A percentile compares a stretch with the other conserved stretches of the same genome.
These are phyloP conservation scores for Tanacetum coccineum DNA, from an alignment of 129 eudicot genomes.

Conservation along the genomic window DNA sequence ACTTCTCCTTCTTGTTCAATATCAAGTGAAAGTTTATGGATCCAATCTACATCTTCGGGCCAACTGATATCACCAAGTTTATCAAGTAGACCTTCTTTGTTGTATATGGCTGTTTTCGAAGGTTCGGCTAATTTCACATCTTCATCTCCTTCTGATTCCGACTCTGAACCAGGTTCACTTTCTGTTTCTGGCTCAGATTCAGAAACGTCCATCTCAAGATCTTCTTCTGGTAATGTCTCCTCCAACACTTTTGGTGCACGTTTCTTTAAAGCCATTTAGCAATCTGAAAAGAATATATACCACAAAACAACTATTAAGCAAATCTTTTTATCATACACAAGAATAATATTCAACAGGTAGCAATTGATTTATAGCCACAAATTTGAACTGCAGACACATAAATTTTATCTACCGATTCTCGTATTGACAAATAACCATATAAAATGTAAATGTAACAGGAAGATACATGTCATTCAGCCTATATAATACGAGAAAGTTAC, in stretches of 20 bases:
- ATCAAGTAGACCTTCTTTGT: constrained; percentile 60
- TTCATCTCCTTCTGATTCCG: constrained; percentile 55
- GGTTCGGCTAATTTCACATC: constrained; percentile 61
- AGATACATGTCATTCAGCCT: neutral
- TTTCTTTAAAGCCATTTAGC: constrained; percentile 32
- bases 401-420: neutral
- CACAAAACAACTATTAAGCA: neutral
- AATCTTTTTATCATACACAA: neutral
- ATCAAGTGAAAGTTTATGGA: constrained; percentile 56
- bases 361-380: neutral
- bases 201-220: constrained; percentile 32
- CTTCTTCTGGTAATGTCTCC: constrained; percentile 26
- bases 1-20: constrained; percentile 55
- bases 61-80: constrained; percentile 64
- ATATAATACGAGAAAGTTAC: too few relatives aligned
- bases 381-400: neutral
- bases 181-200: constrained; percentile 31
- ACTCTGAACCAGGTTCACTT: constrained; percentile 37
- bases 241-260: constrained; percentile 6
- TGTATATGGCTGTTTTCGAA: constrained; percentile 57
- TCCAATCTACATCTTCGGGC: constrained; percentile 70
- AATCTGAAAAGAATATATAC: constrained; percentile 13
- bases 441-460: neutral
- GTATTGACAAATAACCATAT: neutral
- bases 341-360: neutral